Conservation (phyloP, 2,329 filamentous ascomycete genomes). For the Zymoseptoria crescenta region DNA sequence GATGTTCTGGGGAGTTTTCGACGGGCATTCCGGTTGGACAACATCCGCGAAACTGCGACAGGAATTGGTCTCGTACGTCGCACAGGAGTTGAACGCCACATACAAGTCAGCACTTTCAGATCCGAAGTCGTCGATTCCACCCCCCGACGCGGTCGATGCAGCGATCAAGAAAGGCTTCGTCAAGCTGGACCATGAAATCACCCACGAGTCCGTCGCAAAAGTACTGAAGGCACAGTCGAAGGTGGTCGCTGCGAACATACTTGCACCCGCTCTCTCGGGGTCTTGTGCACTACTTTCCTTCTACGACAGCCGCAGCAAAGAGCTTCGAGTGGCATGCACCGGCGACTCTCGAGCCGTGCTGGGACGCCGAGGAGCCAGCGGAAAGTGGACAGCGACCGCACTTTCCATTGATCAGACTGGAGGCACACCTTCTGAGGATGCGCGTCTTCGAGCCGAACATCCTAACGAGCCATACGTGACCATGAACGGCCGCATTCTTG, state of each 20-base stretch:
- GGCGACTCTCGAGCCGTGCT: constrained; percentile 94
- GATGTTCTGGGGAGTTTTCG: constrained; percentile 99
- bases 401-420: constrained; percentile 93
- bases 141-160: constrained; percentile 71
- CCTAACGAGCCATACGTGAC: constrained; percentile 84
- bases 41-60: constrained; percentile 94
- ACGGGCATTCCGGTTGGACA: constrained; percentile 96
- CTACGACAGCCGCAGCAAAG: constrained; percentile 81
- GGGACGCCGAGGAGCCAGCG: constrained; percentile 65
- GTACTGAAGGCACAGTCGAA: constrained; percentile 85
- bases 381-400: constrained; percentile 87
- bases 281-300: constrained; percentile 95
- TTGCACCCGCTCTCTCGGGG: constrained; percentile 90
- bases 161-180: constrained; percentile 92
- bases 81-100: constrained; percentile 82
- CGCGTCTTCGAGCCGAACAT: constrained; percentile 75
- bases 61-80: constrained; percentile 84
- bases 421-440: constrained; percentile 73
- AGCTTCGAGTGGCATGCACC: constrained; percentile 88
- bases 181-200: constrained; percentile 86
- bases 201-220: constrained; percentile 84
- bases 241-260: constrained; percentile 78
- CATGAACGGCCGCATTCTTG: constrained; percentile 80
- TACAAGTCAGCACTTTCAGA: constrained; percentile 67
- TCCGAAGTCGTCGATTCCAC: constrained; percentile 53